phyloP scores from a whole-genome alignment of 345 rosid species.

The Bruguiera gymnorhiza region DNA sequence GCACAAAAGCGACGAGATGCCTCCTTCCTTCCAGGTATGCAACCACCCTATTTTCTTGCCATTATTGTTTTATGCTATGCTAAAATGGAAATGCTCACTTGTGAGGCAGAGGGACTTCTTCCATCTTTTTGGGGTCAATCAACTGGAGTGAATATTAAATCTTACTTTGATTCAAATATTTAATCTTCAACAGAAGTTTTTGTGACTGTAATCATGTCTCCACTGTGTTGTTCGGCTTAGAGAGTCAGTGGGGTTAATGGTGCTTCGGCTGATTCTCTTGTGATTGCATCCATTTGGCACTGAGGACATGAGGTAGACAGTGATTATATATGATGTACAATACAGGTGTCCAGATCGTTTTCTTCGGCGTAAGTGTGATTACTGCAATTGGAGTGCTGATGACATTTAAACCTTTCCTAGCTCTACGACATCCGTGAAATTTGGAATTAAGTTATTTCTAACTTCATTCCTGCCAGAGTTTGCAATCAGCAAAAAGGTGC shows the following conservation, averaged over 20 bases:
- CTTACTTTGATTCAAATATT: not conserved
- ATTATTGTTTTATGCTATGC: no score
- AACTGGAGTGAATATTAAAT: no score
- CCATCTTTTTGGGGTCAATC: no score
- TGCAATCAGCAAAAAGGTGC: not conserved
- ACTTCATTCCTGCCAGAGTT: no score
- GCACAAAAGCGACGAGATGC: constrained; percentile 44
- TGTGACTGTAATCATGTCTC: not conserved
- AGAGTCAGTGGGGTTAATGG: no score
- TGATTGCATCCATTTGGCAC: no score
- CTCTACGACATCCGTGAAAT: constrained; percentile 1
- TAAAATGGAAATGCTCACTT: no score
- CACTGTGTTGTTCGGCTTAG: no score
- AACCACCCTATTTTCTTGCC: not conserved
- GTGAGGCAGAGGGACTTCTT: no score
- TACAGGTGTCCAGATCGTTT: constrained; percentile 67
- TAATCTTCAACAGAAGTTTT: not conserved
- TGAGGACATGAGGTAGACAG: not conserved
- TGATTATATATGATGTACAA: not conserved
- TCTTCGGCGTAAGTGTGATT: constrained; percentile 54
- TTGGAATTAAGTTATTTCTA: no score
- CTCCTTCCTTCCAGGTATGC: constrained; percentile 44
- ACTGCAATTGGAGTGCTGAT: constrained; percentile 49
- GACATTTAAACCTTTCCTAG: constrained; percentile 78
- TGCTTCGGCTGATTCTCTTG: no score